A percentile compares a stretch with the other conserved stretches of the same genome.
These are phyloP conservation scores for Thielaviopsis punctulata DNA, from an alignment of 2,329 filamentous ascomycete species.

Conservation along the genomic window DNA sequence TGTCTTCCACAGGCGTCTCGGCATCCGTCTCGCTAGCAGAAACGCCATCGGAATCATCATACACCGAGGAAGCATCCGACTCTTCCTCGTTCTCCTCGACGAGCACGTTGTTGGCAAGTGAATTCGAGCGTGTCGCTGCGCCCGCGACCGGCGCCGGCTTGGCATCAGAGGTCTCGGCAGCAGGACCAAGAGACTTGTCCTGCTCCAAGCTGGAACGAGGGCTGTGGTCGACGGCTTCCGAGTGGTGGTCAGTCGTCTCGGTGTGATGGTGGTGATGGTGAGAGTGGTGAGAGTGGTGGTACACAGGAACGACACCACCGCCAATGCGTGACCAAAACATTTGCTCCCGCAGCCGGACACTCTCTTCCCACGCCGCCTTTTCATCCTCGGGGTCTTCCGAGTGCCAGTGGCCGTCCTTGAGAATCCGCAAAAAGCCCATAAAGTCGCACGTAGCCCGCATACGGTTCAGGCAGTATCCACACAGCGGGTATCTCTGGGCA, in stretches of 20 bases:
- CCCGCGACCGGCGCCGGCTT: background rate
- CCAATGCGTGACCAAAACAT: slow-evolving; percentile 97
- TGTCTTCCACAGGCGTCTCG: slow-evolving; percentile 5
- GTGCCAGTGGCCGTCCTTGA: slow-evolving; percentile 84
- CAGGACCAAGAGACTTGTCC: slow-evolving; percentile 1
- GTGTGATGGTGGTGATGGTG: no score
- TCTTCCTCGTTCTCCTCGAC: background rate
- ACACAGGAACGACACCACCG: slow-evolving; percentile 66
- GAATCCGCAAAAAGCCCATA: slow-evolving; percentile 73
- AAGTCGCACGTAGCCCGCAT: slow-evolving; percentile 85
- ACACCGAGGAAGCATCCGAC: background rate
- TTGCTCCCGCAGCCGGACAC: slow-evolving; percentile 70
- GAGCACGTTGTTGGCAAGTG: background rate
- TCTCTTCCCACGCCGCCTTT: slow-evolving; percentile 86
- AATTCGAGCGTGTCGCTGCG: background rate
- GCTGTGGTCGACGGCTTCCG: slow-evolving; percentile 15
- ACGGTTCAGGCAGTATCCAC: slow-evolving; percentile 68
- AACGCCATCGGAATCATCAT: slow-evolving; percentile 3
- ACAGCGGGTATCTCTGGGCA: slow-evolving; percentile 78
- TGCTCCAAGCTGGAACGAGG: slow-evolving; percentile 21
- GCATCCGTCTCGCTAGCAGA: slow-evolving; percentile 6
- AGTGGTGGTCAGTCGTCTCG: no score
- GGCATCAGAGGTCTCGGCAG: background rate
- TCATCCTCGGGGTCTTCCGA: slow-evolving; percentile 70
- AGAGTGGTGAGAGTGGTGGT: slow-evolving; percentile 34